Evolutionary conservation across 768 basidiomycete species (phyloP), one percentile per base, ranked within the genome.

Genomic region (Hypholoma fasciculare): DNA sequence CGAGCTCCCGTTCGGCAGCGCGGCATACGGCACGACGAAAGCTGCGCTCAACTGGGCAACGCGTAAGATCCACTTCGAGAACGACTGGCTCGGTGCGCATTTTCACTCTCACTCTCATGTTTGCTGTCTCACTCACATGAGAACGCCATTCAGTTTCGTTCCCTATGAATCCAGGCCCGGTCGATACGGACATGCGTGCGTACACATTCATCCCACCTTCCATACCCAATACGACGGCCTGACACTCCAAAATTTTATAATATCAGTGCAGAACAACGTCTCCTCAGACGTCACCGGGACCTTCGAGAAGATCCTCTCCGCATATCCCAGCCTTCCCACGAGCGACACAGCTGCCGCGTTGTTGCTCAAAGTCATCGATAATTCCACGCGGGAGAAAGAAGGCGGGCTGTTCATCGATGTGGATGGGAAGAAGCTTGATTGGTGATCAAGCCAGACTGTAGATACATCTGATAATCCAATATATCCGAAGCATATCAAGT

Each of bases 1-100:
- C 11, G 16, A 42, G 9, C 13, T 36, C 20, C 14, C 8, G 19
- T 14, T n/a, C n/a, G 38, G 39, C 8, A 20, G 16, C 13, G 39
- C 36, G 19, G 43, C 43, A 2, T 53, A 53, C 39, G 44, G 27
- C 20, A 12, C 39, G 4, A 48, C 17, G 14, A 59, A 59, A 13
- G 46, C 44, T 12, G 51, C 47, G 7, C 43, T 59, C 4, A 51
- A 57, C n/a, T 52, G 56, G 49, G 40, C 27, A 1, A 50, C 56
- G 1, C 36, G 56, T 7, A 51, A 57, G 13, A 57, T 57, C 7
- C 56, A 57, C 20, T 57, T 50, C 20, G 56, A 44, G 8, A 57
- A 57, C 27, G 56, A 57, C 3, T 57, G 56, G 56, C 56, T 57
- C 6, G 38, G 51, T 52, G 20, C n/a, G 51, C 27, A 38, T 16